Conservation (phyloP, 2,329 filamentous ascomycete genomes). For the Botrytis sinoallii region DNA sequence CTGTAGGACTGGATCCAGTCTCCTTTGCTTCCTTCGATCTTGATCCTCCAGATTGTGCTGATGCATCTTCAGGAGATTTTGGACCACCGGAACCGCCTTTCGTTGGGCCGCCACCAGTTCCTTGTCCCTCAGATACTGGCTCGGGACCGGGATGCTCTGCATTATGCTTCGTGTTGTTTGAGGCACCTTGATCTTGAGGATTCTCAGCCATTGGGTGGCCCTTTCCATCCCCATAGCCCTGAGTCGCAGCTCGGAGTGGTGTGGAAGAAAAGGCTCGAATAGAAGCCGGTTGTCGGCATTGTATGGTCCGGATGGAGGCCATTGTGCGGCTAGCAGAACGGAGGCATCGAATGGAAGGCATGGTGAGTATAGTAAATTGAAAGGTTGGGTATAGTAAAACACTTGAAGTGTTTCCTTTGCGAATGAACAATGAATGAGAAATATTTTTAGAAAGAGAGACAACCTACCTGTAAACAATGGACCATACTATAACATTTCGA, state of each 20-base stretch:
- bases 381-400: neutral
- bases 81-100: slow-evolving; percentile 35
- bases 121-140: slow-evolving; percentile 42
- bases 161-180: slow-evolving; percentile 37
- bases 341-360: slow-evolving; percentile 8
- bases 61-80: slow-evolving; percentile 36
- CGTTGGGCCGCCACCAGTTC: slow-evolving; percentile 40
- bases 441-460: neutral
- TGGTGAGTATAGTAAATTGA: neutral
- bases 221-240: slow-evolving; percentile 44
- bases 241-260: slow-evolving; percentile 19
- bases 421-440: neutral
- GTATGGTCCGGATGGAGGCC: slow-evolving; percentile 1
- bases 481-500: neutral
- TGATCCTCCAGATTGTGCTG: slow-evolving; percentile 42
- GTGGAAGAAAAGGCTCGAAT: slow-evolving; percentile 27
- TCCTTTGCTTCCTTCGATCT: slow-evolving; percentile 43
- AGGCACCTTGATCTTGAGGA: slow-evolving; percentile 40
- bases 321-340: neutral
- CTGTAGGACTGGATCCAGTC: slow-evolving; percentile 38
- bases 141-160: slow-evolving; percentile 45
- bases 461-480: neutral
- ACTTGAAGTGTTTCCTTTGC: neutral
- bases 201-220: slow-evolving; percentile 40
- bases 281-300: slow-evolving; percentile 19